phyloP scores from a whole-genome alignment of 495 filamentous ascomycete genomes.

The Darksidea phi region DNA sequence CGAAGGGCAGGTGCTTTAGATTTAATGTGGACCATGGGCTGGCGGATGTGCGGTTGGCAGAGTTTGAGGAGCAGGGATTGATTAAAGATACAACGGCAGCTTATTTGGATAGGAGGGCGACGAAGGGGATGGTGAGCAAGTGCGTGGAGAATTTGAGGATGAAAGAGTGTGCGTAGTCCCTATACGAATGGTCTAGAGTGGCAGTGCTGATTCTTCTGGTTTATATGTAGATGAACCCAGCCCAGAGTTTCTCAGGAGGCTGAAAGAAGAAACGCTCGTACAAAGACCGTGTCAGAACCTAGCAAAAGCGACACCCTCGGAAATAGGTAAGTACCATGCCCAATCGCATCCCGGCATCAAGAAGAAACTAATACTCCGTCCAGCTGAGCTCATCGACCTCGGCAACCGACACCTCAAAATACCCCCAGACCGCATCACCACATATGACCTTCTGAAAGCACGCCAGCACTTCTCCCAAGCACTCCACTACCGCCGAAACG shows the following conservation, averaged over 20 bases:
- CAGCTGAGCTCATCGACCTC: slow-evolving; percentile 6
- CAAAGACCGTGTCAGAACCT: not conserved
- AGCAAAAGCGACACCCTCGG: slow-evolving; percentile 1
- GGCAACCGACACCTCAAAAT: slow-evolving; percentile 10
- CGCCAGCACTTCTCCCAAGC: slow-evolving; percentile 11
- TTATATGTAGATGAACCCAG: slow-evolving; percentile 9
- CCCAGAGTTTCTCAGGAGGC: not conserved
- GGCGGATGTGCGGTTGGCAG: slow-evolving; percentile 9
- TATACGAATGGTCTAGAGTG: not conserved
- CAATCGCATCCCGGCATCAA: not conserved
- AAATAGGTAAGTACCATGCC: not conserved
- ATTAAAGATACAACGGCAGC: not conserved
- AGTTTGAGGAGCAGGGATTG: slow-evolving; percentile 13
- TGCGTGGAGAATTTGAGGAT: slow-evolving; percentile 20
- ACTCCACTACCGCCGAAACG: slow-evolving; percentile 5
- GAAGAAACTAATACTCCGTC: not conserved
- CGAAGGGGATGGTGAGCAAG: not conserved
- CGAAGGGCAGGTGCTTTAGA: slow-evolving; percentile 16
- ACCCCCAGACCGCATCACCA: slow-evolving; percentile 6
- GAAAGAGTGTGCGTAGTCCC: slow-evolving; percentile 15
- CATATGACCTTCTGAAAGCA: slow-evolving; percentile 7
- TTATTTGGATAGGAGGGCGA: slow-evolving; percentile 4
- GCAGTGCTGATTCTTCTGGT: not conserved
- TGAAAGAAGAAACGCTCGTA: not conserved
- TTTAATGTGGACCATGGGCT: slow-evolving; percentile 28